Percentiles rank a stretch among this genome's conserved stretches.
Evolutionary conservation across 108 stramenopile species (phyloP).

Genomic region (Skeletonema potamos): DNA sequence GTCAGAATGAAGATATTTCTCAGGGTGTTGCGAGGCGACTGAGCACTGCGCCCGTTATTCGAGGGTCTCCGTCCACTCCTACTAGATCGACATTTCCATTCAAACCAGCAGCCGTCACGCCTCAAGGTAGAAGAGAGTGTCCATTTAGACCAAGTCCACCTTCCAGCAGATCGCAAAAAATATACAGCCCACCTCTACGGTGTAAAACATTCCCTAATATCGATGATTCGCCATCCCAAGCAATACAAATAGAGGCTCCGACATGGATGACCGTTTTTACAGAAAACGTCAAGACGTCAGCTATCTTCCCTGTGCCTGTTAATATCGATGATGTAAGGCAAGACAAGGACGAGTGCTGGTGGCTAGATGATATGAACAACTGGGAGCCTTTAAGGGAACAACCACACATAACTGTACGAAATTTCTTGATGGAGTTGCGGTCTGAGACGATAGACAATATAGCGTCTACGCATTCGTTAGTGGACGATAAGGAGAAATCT

Average conservation of each 20-base stretch:
- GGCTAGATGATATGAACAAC: conserved; percentile 11
- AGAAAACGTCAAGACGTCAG: background rate
- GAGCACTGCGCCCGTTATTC: background rate
- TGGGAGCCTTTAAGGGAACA: background rate
- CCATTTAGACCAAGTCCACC: background rate
- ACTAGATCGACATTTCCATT: conserved; percentile 22
- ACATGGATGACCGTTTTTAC: background rate
- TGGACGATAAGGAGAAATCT: background rate
- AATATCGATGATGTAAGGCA: background rate
- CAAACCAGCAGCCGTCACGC: conserved; percentile 11
- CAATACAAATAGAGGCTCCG: background rate
- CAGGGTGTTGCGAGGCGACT: background rate
- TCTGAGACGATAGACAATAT: background rate
- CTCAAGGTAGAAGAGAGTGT: background rate
- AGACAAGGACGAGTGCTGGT: conserved; percentile 7
- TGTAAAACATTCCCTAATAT: conserved; percentile 1
- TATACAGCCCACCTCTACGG: background rate
- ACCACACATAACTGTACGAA: background rate
- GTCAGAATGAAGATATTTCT: background rate
- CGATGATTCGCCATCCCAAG: background rate
- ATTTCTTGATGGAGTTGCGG: background rate
- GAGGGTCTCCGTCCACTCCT: background rate
- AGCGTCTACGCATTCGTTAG: background rate
- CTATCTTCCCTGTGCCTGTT: background rate
- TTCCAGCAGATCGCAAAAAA: background rate